phyloP scores from a whole-genome alignment of 352 stramenopile genomes.

The Phytophthora cajani region DNA sequence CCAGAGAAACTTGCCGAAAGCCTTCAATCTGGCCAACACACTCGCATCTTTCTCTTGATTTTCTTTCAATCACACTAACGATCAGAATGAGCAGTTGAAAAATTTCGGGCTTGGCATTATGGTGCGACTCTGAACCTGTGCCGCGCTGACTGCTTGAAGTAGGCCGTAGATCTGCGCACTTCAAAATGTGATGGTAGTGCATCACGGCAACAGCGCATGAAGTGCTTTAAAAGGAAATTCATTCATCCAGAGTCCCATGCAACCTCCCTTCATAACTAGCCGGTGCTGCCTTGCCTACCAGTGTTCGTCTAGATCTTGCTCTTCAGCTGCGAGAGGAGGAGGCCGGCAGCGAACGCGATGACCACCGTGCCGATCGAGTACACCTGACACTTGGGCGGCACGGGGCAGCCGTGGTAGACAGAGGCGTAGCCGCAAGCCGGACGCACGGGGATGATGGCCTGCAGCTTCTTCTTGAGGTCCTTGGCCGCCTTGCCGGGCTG shows the following conservation, averaged over 20 bases:
- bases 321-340: constrained; percentile 61
- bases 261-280: constrained; percentile 9
- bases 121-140: no score
- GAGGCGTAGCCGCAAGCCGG: constrained; percentile 49
- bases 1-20: no score
- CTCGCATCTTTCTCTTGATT: no score
- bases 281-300: no score
- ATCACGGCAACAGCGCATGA: no score
- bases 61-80: no score
- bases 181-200: no score
- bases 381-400: constrained; percentile 75
- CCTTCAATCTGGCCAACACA: no score
- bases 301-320: constrained; percentile 49
- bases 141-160: no score
- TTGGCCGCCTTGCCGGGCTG: constrained; percentile 61
- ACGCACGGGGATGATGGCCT: constrained; percentile 56
- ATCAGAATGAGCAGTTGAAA: no score
- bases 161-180: no score
- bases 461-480: constrained; percentile 65
- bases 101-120: no score
- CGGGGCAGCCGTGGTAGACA: constrained; percentile 64
- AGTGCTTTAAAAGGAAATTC: not conserved
- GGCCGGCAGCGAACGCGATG: constrained; percentile 66
- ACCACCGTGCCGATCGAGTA: constrained; percentile 67
- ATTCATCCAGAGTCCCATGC: constrained; percentile 25